phyloP scores from a whole-genome alignment of 1,139 yeast species.

The Yamadazyma jaroonii region DNA sequence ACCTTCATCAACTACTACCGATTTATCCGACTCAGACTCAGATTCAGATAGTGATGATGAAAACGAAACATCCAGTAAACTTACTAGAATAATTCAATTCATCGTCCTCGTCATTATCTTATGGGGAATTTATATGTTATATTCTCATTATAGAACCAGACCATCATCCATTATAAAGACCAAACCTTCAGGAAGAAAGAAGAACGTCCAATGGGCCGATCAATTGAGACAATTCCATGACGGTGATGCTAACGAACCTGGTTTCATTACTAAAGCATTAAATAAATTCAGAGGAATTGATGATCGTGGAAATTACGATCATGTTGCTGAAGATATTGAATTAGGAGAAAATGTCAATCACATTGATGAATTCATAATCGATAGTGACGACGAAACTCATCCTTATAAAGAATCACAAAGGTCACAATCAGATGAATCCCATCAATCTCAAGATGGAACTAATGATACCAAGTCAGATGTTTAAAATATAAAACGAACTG shows the following conservation, averaged over 20 bases:
- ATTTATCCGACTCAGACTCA: conserved; percentile 2
- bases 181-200: conserved; percentile 37
- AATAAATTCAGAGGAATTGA: conserved; percentile 36
- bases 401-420: conserved; percentile 1
- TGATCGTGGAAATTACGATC: conserved; percentile 16
- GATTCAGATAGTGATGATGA: conserved; percentile 5
- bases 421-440: not conserved
- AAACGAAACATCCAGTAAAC: conserved; percentile 18
- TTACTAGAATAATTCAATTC: conserved; percentile 42
- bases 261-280: conserved; percentile 40
- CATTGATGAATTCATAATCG: conserved; percentile 33
- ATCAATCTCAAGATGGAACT: no score
- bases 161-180: conserved; percentile 46
- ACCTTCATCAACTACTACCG: conserved; percentile 5
- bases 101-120: conserved; percentile 38
- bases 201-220: conserved; percentile 61
- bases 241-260: conserved; percentile 18
- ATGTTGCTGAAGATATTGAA: conserved; percentile 15
- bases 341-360: conserved; percentile 15
- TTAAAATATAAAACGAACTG: not conserved
- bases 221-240: conserved; percentile 40
- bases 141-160: conserved; percentile 35
- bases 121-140: conserved; percentile 43
- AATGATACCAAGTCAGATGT: no score
- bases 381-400: conserved; percentile 43